These are phyloP conservation scores for Ogataea henricii DNA, from an alignment of 805 yeast genomes.

Conservation along the genomic window DNA sequence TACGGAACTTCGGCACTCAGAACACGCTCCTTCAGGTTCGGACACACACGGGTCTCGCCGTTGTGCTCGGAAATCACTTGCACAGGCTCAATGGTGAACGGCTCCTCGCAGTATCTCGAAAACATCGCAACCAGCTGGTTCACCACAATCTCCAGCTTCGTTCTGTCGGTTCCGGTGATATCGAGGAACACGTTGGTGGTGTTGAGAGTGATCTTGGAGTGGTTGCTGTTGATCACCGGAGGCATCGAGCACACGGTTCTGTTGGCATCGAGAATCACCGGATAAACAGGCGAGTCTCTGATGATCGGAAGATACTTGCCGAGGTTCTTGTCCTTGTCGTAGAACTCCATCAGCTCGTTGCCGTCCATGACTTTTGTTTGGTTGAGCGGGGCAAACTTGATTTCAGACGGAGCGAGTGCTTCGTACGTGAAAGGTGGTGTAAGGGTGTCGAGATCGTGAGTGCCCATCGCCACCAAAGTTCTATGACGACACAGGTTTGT, in stretches of 20 bases:
- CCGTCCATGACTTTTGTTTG: slow-evolving; percentile 74
- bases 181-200: slow-evolving; percentile 91
- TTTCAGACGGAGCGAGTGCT: slow-evolving; percentile 76
- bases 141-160: slow-evolving; percentile 91
- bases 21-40: slow-evolving; percentile 66
- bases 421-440: slow-evolving; percentile 79
- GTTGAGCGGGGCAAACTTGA: slow-evolving; percentile 75
- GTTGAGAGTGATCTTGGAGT: slow-evolving; percentile 79
- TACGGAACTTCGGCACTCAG: slow-evolving; percentile 77
- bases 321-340: slow-evolving; percentile 86
- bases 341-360: slow-evolving; percentile 79
- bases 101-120: slow-evolving; percentile 77
- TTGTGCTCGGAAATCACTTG: slow-evolving; percentile 82
- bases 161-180: slow-evolving; percentile 91
- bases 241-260: slow-evolving; percentile 88
- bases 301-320: slow-evolving; percentile 88
- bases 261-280: slow-evolving; percentile 80
- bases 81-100: slow-evolving; percentile 89
- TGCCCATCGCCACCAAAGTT: slow-evolving; percentile 96
- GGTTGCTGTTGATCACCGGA: slow-evolving; percentile 93
- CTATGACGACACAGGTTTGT: slow-evolving; percentile 95
- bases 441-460: slow-evolving; percentile 87
- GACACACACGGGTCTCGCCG: slow-evolving; percentile 71
- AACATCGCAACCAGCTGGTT: slow-evolving; percentile 96
- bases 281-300: slow-evolving; percentile 84